A percentile compares a stretch with the other conserved stretches of the same genome.
These are phyloP conservation scores for Sarocladiaceae sp. DNA, from an alignment of 2,329 filamentous ascomycete species.

Conservation along the genomic window DNA sequence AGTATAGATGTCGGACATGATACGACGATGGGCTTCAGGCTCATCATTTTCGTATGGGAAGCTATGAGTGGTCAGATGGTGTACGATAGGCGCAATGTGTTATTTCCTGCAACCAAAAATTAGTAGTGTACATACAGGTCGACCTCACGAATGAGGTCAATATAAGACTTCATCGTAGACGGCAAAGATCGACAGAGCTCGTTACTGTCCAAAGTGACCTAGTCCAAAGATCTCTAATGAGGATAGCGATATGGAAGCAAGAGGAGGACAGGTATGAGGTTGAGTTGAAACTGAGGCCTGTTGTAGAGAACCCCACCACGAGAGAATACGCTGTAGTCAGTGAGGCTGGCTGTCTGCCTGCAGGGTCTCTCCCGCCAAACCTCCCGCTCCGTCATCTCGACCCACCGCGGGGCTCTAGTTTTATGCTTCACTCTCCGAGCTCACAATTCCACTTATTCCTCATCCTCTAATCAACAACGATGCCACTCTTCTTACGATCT, in stretches of 20 bases:
- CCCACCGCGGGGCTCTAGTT: not conserved
- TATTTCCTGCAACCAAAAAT: too few species aligned
- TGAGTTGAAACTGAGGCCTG: too few species aligned
- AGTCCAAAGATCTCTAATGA: too few species aligned
- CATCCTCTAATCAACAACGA: not conserved
- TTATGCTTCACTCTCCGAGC: not conserved
- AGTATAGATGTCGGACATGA: constrained; percentile 56
- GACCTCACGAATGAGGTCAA: constrained; percentile 50
- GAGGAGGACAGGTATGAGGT: too few species aligned
- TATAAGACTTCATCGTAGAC: constrained; percentile 30
- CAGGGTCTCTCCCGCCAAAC: too few species aligned
- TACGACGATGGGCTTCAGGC: not conserved
- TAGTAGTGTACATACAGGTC: constrained; percentile 43
- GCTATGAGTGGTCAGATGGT: too few species aligned
- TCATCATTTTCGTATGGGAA: constrained; percentile 73
- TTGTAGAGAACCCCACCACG: not conserved
- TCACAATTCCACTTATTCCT: not conserved
- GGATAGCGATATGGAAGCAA: too few species aligned
- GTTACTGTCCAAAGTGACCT: too few species aligned
- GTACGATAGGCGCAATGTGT: too few species aligned
- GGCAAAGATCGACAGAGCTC: too few species aligned
- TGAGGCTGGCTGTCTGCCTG: too few species aligned
- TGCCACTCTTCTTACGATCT: not conserved
- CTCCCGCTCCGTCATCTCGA: constrained; percentile 3
- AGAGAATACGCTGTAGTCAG: too few species aligned